Conservation (phyloP, 768 basidiomycete genomes). For the Paxillus involutus region DNA sequence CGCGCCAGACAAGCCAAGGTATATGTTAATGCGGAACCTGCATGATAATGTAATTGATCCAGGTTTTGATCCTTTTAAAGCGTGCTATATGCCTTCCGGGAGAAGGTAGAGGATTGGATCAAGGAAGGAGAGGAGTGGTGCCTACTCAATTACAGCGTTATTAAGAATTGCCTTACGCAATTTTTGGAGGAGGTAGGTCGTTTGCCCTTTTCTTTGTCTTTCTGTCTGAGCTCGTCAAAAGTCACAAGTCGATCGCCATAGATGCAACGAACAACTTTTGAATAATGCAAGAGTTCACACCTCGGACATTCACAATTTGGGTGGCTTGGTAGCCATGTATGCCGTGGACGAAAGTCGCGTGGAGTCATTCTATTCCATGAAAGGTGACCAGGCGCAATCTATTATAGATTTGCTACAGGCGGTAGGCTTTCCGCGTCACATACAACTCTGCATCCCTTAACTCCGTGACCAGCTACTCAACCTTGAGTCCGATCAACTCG, state of each 20-base stretch:
- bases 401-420: slow-evolving; percentile 29
- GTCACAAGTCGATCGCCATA: slow-evolving; percentile 16
- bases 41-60: neutral
- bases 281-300: slow-evolving; percentile 12
- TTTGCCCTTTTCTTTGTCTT: neutral
- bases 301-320: slow-evolving; percentile 24
- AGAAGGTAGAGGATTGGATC: slow-evolving; percentile 18
- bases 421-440: neutral
- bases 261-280: slow-evolving; percentile 17
- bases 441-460: neutral
- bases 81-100: slow-evolving; percentile 14
- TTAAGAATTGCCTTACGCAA: slow-evolving; percentile 12
- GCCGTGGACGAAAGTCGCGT: slow-evolving; percentile 14
- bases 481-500: slow-evolving; percentile 18
- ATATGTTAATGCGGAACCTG: neutral
- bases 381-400: slow-evolving; percentile 20
- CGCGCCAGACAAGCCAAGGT: slow-evolving; percentile 15
- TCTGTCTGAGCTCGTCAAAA: slow-evolving; percentile 6
- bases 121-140: slow-evolving; percentile 23
- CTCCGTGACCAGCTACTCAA: slow-evolving; percentile 20
- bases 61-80: slow-evolving; percentile 4
- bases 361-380: slow-evolving; percentile 21
- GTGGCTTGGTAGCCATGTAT: slow-evolving; percentile 21
- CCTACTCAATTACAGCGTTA: slow-evolving; percentile 17
- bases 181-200: slow-evolving; percentile 13